Percentiles rank a stretch among this genome's conserved stretches.
phyloP scores from a whole-genome alignment of 2,329 filamentous ascomycete species.

The Helotiales sp. region DNA sequence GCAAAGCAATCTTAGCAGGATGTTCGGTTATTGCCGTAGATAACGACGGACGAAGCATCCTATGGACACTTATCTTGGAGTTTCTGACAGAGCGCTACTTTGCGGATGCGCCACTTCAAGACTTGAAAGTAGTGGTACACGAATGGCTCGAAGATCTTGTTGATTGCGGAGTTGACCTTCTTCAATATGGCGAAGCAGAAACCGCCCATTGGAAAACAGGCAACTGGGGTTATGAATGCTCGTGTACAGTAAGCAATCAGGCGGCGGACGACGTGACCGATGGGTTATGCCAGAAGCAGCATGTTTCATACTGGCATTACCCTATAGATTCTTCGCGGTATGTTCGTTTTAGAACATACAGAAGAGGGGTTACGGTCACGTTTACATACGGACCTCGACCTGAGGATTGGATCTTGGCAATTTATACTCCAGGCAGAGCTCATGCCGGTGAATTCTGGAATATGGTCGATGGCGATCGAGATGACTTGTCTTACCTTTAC shows the following conservation, averaged over 20 bases:
- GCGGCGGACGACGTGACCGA: neutral
- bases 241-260: neutral
- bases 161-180: constrained; percentile 5
- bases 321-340: neutral
- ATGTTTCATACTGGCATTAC: neutral
- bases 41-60: neutral
- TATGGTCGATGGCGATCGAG: constrained; percentile 8
- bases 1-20: neutral
- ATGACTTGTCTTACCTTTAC: neutral
- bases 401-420: constrained; percentile 24
- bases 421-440: neutral
- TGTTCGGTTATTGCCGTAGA: neutral
- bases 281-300: neutral
- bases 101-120: neutral
- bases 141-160: constrained; percentile 4
- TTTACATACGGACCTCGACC: constrained; percentile 17
- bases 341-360: neutral
- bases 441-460: constrained; percentile 20
- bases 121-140: neutral
- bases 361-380: neutral
- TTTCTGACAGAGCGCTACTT: neutral
- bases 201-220: neutral
- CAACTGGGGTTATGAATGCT: neutral
- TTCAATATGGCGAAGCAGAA: constrained; percentile 16
- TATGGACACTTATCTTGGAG: neutral